Evolutionary conservation across 768 basidiomycete genomes (phyloP), one percentile per base, ranked within the genome.

Genomic region (Leccinum variicolor): DNA sequence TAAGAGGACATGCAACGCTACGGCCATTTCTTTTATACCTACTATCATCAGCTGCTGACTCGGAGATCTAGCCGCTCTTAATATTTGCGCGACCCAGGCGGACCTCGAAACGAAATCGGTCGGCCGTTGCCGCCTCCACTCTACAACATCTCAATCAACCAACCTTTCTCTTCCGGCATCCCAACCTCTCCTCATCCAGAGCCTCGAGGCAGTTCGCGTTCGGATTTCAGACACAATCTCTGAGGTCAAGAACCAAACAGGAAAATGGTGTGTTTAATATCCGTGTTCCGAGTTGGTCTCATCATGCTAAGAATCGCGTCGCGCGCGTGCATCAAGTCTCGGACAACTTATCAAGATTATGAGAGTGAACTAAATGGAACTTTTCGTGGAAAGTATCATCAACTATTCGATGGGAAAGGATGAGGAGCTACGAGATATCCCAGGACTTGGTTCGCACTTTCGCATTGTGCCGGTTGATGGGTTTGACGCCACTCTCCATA

Each of bases 241-340:
- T 8, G 97, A 99, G 77, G 97, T 98, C 62, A 98, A 98, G 79
- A 97, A 97, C 67, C 89, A 92, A 71, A 92, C 94, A 2, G 96
- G 97, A 13, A 94, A 95, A 77, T 95, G 94, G 96, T 91, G 64
- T 70, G 31, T 50, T 19, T 39, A 2, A 43, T 25, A 19, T 50
- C 23, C 33, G 11, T 10, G 55, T 29, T 21, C 33, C 17, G 21
- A 25, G 1, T 21, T 48, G 15, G 21, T 17, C 54, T 56, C 43
- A 34, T 56, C 26, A 50, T 47, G 17, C 17, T 59, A 52, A 62
- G 46, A 34, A 55, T 61, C 14, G 36, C 31, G 21, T 31, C 11
- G 9, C 29, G 17, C 17, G 11, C 41, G 15, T 14, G 21, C 29
- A 45, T 49, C 54, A 59, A 98, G 95, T 67, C 76, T 98, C 36